Percentiles rank a stretch among this genome's conserved stretches.
Evolutionary conservation across 1,284 basidiomycete species (phyloP).

Genomic region (Marasmius sp.): DNA sequence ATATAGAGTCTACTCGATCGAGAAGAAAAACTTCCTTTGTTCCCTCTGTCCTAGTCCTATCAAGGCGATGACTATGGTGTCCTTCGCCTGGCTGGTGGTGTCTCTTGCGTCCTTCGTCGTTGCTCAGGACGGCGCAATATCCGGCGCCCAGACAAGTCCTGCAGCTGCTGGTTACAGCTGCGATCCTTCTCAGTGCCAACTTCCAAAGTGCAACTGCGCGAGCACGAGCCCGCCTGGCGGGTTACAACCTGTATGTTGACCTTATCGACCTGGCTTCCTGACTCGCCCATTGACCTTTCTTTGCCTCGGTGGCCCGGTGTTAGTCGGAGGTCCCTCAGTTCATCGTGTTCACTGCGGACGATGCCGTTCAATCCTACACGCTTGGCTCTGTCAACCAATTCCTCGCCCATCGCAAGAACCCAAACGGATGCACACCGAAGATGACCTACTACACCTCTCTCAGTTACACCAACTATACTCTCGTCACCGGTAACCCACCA

Average conservation of each 20-base stretch:
- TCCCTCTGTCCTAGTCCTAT: too few species aligned
- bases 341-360: slow-evolving; percentile 71
- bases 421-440: slow-evolving; percentile 77
- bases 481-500: slow-evolving; percentile 56
- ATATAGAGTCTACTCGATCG: too few species aligned
- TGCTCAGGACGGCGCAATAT: slow-evolving; percentile 55
- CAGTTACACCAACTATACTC: slow-evolving; percentile 76
- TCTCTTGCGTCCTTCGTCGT: slow-evolving; percentile 3
- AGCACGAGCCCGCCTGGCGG: slow-evolving; percentile 73
- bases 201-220: slow-evolving; percentile 73
- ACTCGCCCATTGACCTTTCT: slow-evolving; percentile 2
- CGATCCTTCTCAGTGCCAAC: slow-evolving; percentile 61
- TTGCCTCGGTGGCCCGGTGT: too few species aligned
- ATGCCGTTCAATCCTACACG: slow-evolving; percentile 75
- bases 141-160: slow-evolving; percentile 46
- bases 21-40: too few species aligned
- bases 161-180: slow-evolving; percentile 68
- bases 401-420: slow-evolving; percentile 75
- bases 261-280: slow-evolving; percentile 1
- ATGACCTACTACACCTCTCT: slow-evolving; percentile 78
- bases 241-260: slow-evolving; percentile 51
- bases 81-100: background rate
- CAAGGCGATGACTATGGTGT: background rate
- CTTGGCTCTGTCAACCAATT: slow-evolving; percentile 74
- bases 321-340: slow-evolving; percentile 70